Evolutionary conservation across 495 filamentous ascomycete species (phyloP), one percentile per base, ranked within the genome.

Genomic region (Aspergillus wentii): DNA sequence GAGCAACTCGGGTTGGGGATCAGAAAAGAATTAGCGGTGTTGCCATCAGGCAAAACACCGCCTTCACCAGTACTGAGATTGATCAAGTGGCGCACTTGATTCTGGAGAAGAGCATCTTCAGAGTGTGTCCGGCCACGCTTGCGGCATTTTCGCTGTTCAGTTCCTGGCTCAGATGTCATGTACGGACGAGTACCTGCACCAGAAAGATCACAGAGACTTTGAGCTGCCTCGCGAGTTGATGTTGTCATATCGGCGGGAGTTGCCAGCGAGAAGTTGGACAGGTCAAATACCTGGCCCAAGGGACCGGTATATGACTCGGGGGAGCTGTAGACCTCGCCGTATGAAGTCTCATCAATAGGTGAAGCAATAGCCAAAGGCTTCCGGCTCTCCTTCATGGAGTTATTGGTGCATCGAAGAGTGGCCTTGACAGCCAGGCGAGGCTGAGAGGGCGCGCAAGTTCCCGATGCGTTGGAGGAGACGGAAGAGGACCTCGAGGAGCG

Each of bases 361-460:
- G 68, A 62, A 17, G 57, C 59, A 38, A 68, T 61, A 10, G 52
- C 38, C 53, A 69, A 29, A 27, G 52, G 58, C 56, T 64, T 68
- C 15, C 64, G 58, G 31, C 35, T 49, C 41, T 68, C 66, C 52
- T 68, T 67, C 17, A 68, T 32, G 2, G 57, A 62, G 31, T 64
- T 70, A 48, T 81, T 87, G 57, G 82, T 84, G 57, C 77, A 85
- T 42, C 86, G 84, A 68, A 80, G 82, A 51, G 86, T 88, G 71
- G 88, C 88, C 76, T 83, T 82, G 51, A 83, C 76, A 53, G 86
- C 86, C 79, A 86, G 37, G 48, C 68, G 79, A 74, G 76, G 74
- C 54, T 65, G 75, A 61, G 57, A 61, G 49, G 80, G 76, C 75
- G 80, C 83, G 71, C 69, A 73, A 47, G 71, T 69, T 44, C 72